These are phyloP conservation scores for Paramecium bursaria DNA, from an alignment of 73 alveolate genomes.

Conservation along the genomic window DNA sequence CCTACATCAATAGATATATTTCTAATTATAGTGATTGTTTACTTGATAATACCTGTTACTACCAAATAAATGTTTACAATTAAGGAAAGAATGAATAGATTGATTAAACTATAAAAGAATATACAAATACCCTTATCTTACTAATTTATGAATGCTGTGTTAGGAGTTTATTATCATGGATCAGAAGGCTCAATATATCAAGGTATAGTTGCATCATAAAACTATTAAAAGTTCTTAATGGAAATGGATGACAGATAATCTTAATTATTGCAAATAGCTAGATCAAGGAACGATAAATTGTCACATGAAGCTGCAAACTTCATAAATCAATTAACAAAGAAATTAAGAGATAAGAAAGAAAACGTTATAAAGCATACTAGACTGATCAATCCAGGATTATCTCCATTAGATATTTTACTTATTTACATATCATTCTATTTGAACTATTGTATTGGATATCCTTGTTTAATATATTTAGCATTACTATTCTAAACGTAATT, in stretches of 20 bases:
- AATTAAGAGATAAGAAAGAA: conserved; percentile 18
- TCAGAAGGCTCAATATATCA: conserved; percentile 42
- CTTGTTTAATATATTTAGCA: neutral
- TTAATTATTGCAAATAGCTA: neutral
- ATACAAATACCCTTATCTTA: conserved; percentile 19
- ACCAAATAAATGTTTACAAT: conserved; percentile 17
- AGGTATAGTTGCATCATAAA: conserved; percentile 30
- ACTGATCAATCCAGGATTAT: conserved; percentile 25
- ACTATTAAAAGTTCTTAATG: conserved; percentile 19
- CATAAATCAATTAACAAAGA: conserved; percentile 7
- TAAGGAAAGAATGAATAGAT: neutral
- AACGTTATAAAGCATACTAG: neutral
- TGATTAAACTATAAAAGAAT: conserved; percentile 6
- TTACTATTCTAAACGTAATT: neutral
- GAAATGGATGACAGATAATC: conserved; percentile 31
- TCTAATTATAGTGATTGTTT: neutral
- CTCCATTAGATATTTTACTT: conserved; percentile 10
- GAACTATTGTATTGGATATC: neutral
- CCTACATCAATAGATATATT: neutral
- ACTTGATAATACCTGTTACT: conserved; percentile 19
- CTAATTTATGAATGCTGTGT: neutral
- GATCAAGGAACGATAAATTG: conserved; percentile 38
- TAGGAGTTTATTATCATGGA: conserved; percentile 37
- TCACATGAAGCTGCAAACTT: conserved; percentile 24
- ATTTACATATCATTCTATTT: conserved; percentile 16